phyloP scores from a whole-genome alignment of 129 eudicot species.

The Centrapalus pauciflorus region DNA sequence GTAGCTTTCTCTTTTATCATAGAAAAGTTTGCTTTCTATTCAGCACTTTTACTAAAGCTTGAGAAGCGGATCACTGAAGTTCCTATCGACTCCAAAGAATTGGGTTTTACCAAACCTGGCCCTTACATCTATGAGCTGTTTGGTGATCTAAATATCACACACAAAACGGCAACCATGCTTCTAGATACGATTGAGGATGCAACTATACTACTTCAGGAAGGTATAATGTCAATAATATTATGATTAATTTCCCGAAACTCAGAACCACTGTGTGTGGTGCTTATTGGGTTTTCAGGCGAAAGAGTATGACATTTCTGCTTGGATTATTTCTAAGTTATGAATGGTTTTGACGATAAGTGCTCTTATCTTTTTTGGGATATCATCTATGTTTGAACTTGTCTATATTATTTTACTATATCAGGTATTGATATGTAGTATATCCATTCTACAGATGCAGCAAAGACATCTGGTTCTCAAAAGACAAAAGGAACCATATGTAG shows the following conservation, averaged over 20 bases:
- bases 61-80: slow-evolving; percentile 85
- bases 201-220: slow-evolving; percentile 81
- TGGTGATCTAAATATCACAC: slow-evolving; percentile 62
- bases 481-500: slow-evolving; percentile 59
- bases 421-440: slow-evolving; percentile 9
- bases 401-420: slow-evolving; percentile 5
- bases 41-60: slow-evolving; percentile 91
- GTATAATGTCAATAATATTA: slow-evolving; percentile 27
- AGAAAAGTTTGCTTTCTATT: not conserved
- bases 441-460: slow-evolving; percentile 45
- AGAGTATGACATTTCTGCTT: not conserved
- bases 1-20: not conserved
- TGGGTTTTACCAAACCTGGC: slow-evolving; percentile 90
- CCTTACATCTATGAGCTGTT: slow-evolving; percentile 86
- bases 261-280: not conserved
- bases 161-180: slow-evolving; percentile 64
- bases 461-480: slow-evolving; percentile 41
- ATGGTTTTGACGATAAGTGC: not conserved
- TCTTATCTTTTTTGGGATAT: not conserved
- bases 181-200: slow-evolving; percentile 72
- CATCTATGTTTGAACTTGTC: not conserved
- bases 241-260: not conserved
- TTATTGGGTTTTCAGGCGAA: not conserved
- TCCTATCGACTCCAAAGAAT: slow-evolving; percentile 75
- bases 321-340: not conserved